phyloP scores from a whole-genome alignment of 208 protist species.

The Phytomonas francai region DNA sequence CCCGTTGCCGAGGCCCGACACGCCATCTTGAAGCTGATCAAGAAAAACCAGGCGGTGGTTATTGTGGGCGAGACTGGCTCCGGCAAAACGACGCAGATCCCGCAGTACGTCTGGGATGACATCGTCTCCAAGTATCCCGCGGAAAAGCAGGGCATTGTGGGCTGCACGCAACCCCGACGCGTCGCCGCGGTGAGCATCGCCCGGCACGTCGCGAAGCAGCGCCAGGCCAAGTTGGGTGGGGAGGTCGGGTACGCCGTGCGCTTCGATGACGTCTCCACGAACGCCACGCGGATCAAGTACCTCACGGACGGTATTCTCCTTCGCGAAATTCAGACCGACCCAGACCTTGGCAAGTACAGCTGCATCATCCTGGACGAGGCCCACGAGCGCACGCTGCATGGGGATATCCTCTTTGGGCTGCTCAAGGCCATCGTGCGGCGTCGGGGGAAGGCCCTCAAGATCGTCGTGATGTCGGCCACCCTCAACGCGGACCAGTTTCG shows the following conservation, averaged over 20 bases:
- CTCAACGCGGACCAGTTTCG: conserved; percentile 94
- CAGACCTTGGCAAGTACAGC: conserved; percentile 89
- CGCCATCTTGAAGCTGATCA: conserved; percentile 76
- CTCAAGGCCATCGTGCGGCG: conserved; percentile 77
- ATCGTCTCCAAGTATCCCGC: conserved; percentile 35
- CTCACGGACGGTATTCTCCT: conserved; percentile 97
- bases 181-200: conserved; percentile 96
- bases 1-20: conserved; percentile 68
- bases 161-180: conserved; percentile 95
- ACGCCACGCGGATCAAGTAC: conserved; percentile 89
- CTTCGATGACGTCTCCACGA: conserved; percentile 90
- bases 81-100: conserved; percentile 92
- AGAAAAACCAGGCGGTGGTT: conserved; percentile 76
- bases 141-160: conserved; percentile 48
- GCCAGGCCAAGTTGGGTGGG: conserved; percentile 62
- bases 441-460: conserved; percentile 59
- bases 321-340: conserved; percentile 92
- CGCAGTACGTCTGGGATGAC: conserved; percentile 91
- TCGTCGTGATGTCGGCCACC: conserved; percentile 97
- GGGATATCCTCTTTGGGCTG: conserved; percentile 89
- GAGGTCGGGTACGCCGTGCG: conserved; percentile 92
- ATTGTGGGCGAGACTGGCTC: conserved; percentile 92
- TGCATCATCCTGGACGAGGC: conserved; percentile 99
- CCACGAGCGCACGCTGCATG: conserved; percentile 97
- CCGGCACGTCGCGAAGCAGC: conserved; percentile 89